Percentiles rank a stretch among this genome's conserved stretches.
Conservation (phyloP, 148 eudicot species). For the Rhododendron williamsianum region DNA sequence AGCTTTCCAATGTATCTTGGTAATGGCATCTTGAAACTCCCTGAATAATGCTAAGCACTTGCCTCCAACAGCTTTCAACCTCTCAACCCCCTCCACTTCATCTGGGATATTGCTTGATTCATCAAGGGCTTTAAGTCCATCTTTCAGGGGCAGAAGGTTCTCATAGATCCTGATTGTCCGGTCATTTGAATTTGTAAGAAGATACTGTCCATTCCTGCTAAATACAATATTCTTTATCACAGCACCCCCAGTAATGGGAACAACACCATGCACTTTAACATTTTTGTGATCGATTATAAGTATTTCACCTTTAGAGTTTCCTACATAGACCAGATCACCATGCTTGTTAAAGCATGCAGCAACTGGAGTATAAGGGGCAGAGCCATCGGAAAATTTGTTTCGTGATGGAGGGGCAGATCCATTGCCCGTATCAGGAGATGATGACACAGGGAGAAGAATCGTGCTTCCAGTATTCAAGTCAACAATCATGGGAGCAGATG, state of each 20-base stretch:
- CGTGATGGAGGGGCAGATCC: slow-evolving; percentile 51
- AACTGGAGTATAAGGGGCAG: slow-evolving; percentile 69
- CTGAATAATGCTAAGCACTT: slow-evolving; percentile 72
- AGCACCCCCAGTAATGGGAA: slow-evolving; percentile 61
- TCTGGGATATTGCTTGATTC: slow-evolving; percentile 25
- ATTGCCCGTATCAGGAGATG: slow-evolving; percentile 45
- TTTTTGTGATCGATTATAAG: slow-evolving; percentile 61
- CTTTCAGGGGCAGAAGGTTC: slow-evolving; percentile 66
- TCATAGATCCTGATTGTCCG: slow-evolving; percentile 84
- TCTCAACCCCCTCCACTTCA: slow-evolving; percentile 53
- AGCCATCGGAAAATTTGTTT: slow-evolving; percentile 68
- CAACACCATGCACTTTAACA: slow-evolving; percentile 48
- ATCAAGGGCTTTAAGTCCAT: slow-evolving; percentile 48
- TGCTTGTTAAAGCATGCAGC: slow-evolving; percentile 85
- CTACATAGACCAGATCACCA: slow-evolving; percentile 90
- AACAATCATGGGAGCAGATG: slow-evolving; percentile 82
- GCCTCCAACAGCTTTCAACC: slow-evolving; percentile 64
- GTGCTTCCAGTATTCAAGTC: slow-evolving; percentile 51
- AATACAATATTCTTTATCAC: slow-evolving; percentile 77
- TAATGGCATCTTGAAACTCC: slow-evolving; percentile 92
- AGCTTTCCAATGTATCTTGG: slow-evolving; percentile 90
- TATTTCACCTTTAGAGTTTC: slow-evolving; percentile 92
- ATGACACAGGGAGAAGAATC: slow-evolving; percentile 65
- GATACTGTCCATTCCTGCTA: slow-evolving; percentile 74
- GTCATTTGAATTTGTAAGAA: slow-evolving; percentile 92